A percentile compares a stretch with the other conserved stretches of the same genome.
phyloP scores from a whole-genome alignment of 208 protist genomes.

The Spongospora subterranea region DNA sequence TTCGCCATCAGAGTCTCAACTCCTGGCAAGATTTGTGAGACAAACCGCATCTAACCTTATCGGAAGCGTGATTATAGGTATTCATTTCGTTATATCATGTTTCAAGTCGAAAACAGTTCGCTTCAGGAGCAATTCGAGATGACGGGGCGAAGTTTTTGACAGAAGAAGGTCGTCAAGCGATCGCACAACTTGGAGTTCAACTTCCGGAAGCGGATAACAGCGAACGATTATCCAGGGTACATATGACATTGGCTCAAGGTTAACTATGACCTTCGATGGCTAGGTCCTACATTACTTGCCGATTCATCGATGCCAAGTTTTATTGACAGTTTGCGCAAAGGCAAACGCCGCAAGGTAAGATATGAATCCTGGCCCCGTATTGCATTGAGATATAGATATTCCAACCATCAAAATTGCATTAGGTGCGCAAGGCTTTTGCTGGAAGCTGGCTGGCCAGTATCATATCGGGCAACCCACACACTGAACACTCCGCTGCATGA shows the following conservation, averaged over 20 bases:
- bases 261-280: too few relatives aligned
- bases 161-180: neutral
- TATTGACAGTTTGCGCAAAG: conserved; percentile 33
- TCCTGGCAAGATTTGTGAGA: conserved; percentile 3
- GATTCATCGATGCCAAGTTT: neutral
- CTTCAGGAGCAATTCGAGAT: conserved; percentile 21
- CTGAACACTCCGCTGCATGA: conserved; percentile 49
- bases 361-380: neutral
- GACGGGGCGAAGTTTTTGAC: conserved; percentile 48
- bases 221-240: neutral
- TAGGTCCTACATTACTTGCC: neutral
- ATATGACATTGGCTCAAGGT: neutral
- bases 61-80: neutral
- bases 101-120: neutral
- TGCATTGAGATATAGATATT: too few relatives aligned
- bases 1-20: neutral
- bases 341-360: conserved; percentile 20
- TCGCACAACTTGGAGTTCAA: neutral
- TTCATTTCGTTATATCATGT: neutral
- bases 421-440: conserved; percentile 12
- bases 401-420: neutral
- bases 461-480: conserved; percentile 6
- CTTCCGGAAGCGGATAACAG: conserved; percentile 25
- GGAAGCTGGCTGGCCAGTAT: conserved; percentile 42
- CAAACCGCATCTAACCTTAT: neutral